Evolutionary conservation across 2,329 filamentous ascomycete species (phyloP), one percentile per base, ranked within the genome.

Genomic region (Metarhizium sp.): DNA sequence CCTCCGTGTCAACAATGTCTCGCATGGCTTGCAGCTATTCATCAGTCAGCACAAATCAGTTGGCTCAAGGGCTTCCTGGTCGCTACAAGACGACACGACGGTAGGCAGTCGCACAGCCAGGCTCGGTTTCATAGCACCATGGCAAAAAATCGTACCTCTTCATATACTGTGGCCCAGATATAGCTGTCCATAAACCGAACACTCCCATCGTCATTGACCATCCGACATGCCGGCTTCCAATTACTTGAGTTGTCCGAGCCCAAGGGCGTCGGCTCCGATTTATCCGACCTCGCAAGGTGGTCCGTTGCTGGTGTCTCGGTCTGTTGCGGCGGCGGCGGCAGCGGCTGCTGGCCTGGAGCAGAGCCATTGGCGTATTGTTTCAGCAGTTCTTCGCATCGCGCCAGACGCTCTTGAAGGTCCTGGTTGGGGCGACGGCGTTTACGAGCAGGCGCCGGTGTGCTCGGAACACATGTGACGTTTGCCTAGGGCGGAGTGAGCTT

Each of bases 351-450:
- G 38, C 61, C 55, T 16, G 69, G 63, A 11, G 60, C 62, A 29
- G 69, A 62, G n/a, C 66, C 69, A 57, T 65, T 66, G 6, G 79
- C 79, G 66, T 84, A 83, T 57, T 80, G 77, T 59, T 80, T 82
- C 25, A 83, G 67, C 43, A 84, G 68, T 59, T 80, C 78, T 61
- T 84, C 81, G 59, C 80, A 83, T 55, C 79, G 73, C 4, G 79
- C 79, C 40, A 84, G 71, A 43, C 81, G 75, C 66, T 84, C 80
- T 61, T 84, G 80, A 13, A 84, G 73, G 61, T 84, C 81, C 61
- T 84, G 80, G 53, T 84, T 83, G 10, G 81, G 81, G 50, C 80
- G 72, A 59, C 79, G 72, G 45, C 81, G 75, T 69, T 83, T 84
- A 56, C 80, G 77, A 32, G 80, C 78, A 6, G 80, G 80, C 7